phyloP scores from a whole-genome alignment of 441 rosid species.

The Erodium texanum region DNA sequence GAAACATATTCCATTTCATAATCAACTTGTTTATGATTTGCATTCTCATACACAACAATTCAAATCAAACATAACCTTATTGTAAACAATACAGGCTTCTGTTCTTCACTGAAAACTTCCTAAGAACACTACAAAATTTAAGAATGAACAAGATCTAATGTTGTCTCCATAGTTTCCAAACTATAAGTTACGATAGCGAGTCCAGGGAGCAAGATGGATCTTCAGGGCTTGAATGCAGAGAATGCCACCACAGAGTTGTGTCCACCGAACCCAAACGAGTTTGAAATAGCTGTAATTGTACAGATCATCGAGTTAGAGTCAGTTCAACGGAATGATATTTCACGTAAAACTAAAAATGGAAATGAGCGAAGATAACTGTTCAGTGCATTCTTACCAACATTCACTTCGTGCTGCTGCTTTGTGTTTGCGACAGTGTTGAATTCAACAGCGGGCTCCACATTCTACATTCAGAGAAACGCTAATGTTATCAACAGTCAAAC shows the following conservation, averaged over 20 bases:
- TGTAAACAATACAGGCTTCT: background rate
- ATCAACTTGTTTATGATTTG: too few relatives aligned
- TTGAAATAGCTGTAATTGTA: background rate
- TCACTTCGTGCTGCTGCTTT: constrained; percentile 51
- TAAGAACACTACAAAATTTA: background rate
- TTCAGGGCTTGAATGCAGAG: background rate
- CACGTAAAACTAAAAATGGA: background rate
- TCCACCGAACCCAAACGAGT: background rate
- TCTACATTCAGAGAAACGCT: constrained; percentile 21
- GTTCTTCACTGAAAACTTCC: background rate
- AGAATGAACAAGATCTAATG: background rate
- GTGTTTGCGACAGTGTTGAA: constrained; percentile 52
- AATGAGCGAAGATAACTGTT: background rate
- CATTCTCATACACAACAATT: background rate
- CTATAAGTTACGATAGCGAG: background rate
- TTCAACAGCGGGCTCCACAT: constrained; percentile 46
- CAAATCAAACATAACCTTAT: background rate
- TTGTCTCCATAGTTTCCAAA: background rate
- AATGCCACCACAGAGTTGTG: background rate
- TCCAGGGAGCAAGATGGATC: too few relatives aligned
- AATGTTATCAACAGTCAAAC: background rate
- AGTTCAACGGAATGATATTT: background rate
- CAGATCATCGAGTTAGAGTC: background rate
- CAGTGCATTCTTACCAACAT: constrained; percentile 36
- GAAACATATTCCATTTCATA: too few relatives aligned